phyloP scores from a whole-genome alignment of 139 green algal species.

The Chlorella sorokiniana region DNA sequence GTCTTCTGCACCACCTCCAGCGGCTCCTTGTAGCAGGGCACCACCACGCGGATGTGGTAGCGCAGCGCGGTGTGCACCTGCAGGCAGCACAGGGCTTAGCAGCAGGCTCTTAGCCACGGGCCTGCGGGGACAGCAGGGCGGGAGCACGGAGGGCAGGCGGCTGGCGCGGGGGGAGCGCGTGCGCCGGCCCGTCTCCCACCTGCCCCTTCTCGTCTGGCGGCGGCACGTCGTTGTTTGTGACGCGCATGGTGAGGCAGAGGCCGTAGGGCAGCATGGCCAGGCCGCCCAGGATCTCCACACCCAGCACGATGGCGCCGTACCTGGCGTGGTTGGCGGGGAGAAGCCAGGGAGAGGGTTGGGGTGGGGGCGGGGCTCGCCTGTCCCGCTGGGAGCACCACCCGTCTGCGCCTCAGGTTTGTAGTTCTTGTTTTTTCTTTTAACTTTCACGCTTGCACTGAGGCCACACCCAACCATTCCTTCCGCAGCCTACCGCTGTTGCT shows the following conservation, averaged over 20 bases:
- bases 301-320: conserved; percentile 56
- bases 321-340: background rate
- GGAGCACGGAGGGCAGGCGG: background rate
- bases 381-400: no score
- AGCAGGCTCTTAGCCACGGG: background rate
- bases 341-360: background rate
- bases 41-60: conserved; percentile 63
- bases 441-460: no score
- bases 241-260: conserved; percentile 42
- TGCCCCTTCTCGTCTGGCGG: conserved; percentile 26
- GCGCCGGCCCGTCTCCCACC: background rate
- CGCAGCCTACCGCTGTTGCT: no score
- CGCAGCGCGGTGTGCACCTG: conserved; percentile 39
- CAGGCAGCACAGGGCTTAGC: background rate
- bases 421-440: no score
- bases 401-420: no score
- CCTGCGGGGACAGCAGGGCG: background rate
- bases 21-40: conserved; percentile 71
- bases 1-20: conserved; percentile 63
- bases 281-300: conserved; percentile 58
- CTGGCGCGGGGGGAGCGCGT: background rate
- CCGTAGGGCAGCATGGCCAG: conserved; percentile 63
- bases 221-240: conserved; percentile 30
- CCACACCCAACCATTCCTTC: no score
- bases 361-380: background rate